Percentiles rank a stretch among this genome's conserved stretches.
Evolutionary conservation across 163 green algal genomes (phyloP).

Genomic region (Chlamydomonas reinhardtii): DNA sequence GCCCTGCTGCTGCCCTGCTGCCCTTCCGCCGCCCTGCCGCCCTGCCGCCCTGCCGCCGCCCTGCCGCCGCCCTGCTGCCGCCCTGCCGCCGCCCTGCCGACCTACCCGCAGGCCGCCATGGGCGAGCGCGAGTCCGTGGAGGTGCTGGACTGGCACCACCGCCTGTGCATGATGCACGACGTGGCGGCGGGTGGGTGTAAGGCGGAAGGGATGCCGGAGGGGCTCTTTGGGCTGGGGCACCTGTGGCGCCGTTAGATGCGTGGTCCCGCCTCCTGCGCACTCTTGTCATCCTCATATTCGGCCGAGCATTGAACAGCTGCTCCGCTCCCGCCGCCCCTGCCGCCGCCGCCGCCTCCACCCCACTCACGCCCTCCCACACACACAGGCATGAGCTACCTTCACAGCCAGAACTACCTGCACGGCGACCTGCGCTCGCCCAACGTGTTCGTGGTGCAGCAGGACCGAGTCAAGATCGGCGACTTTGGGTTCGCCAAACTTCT

Average conservation of each 20-base stretch:
- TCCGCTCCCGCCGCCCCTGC: no score
- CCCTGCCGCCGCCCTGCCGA: background rate
- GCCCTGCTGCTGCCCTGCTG: no score
- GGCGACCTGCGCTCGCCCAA: constrained; percentile 81
- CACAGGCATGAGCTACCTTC: constrained; percentile 73
- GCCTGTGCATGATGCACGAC: constrained; percentile 62
- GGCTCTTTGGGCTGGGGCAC: no score
- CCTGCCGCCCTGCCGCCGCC: no score
- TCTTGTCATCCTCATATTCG: no score
- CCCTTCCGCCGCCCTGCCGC: no score
- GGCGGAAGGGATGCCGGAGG: no score
- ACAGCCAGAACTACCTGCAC: constrained; percentile 68
- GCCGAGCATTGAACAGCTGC: no score
- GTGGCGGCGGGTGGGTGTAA: constrained; percentile 46
- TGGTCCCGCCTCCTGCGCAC: no score
- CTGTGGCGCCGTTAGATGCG: no score
- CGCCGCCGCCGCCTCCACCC: no score
- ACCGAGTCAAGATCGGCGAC: constrained; percentile 71
- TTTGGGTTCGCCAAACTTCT: constrained; percentile 51
- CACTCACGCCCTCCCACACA: no score
- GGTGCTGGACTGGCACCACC: background rate
- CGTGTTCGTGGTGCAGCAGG: constrained; percentile 79
- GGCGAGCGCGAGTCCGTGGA: background rate
- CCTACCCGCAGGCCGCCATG: background rate
- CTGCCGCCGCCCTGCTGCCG: background rate